Base-by-base conservation (phyloP, 2,329 filamentous ascomycete genomes). In the Botryotinia calthae region DNA sequence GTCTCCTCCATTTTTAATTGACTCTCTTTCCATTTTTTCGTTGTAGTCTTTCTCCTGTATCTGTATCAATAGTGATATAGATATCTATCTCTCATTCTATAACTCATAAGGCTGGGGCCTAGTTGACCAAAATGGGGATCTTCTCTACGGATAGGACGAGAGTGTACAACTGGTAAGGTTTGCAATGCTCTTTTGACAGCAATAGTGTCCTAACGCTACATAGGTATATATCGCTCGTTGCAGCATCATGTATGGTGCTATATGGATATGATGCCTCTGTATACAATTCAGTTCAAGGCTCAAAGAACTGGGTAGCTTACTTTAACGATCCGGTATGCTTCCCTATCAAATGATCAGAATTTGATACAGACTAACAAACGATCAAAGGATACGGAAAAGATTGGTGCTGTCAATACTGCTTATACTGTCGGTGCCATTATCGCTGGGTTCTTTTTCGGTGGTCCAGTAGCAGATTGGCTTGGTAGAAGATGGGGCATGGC, bases 191-290 rank as follows among this genome's bases (percentile, higher is more conserved):
- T 5, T 54, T 51, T 14, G 14, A 59, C 10, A 34, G 6, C 14
- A 46, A 31, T 20, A 16, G 4, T 28, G 64, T 54, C 37, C 68
- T 58, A 46, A 66, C 54, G 31, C 16, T 59, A 66, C n/a, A 46
- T 70, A 87, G 88, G 89, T 92, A 90, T 83, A 88, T 91, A 76
- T 90, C 89, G 74, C 84, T 91, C 68, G 88, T 92, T 76, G 90
- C 90, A 72, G 68, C 91, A 78, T 89, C 89, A 80, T 92, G 89
- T 81, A 93, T 93, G 91, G 89, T 92, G 34, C 85, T 93, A 62
- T 93, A 92, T 80, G 91, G 91, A 73, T 93, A 93, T 80, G 91
- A 93, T 85, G 90, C 90, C 1, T 91, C 89, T 54, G 90, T 92
- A 64, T 93, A 90, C 84, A 93, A 93, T 80, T 89, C 90, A 8